Base-by-base conservation (phyloP, 2,329 filamentous ascomycete species). In the Fusarium tupiense region DNA sequence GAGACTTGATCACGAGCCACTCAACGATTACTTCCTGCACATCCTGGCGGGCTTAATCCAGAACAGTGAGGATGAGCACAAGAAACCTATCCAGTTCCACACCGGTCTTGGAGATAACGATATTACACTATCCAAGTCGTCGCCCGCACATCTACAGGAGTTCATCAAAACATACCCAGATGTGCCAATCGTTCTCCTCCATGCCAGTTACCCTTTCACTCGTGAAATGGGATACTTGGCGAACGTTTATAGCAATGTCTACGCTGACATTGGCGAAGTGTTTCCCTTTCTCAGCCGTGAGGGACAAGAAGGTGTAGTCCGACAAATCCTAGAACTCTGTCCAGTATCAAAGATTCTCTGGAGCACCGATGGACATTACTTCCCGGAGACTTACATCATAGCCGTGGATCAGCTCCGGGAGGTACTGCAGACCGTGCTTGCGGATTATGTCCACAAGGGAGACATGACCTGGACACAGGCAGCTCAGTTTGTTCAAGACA, bases 71-170 rank as follows among this genome's bases (percentile, higher is more conserved):
- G 80, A 80, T 7, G 82, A 82, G 4, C 75, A 81, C 65, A 89
- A 88, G 64, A 96, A 96, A 79, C 93, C 94, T 0, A 85, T 97
- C 19, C 94, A 97, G 78, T 93, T 97, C 73, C 94, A 97, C 77
- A 96, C 93, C 0, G 94, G 94, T 0, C 86, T 96, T 1, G 94
- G 94, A 2, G 94, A 96, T 78, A 93, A 91, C 74, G 94, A 96
- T 76, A 92, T 96, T 58, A 88, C 86, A 9, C 84, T 97, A 33
- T 84, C 89, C 6, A 88, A 88, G 58, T 89, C 93, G 0, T 96
- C 94, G 47, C 94, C 94, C 2, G 89, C 93, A 2, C 91, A 93
- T 75, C 84, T 97, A 31, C 93, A 97, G 77, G 84, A 87, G 0
- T 89, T 97, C 66, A 94, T 96, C 74, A 88, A 91, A 44, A 84